Conservation (phyloP, 352 stramenopile species). For the Pythium dissimile region DNA sequence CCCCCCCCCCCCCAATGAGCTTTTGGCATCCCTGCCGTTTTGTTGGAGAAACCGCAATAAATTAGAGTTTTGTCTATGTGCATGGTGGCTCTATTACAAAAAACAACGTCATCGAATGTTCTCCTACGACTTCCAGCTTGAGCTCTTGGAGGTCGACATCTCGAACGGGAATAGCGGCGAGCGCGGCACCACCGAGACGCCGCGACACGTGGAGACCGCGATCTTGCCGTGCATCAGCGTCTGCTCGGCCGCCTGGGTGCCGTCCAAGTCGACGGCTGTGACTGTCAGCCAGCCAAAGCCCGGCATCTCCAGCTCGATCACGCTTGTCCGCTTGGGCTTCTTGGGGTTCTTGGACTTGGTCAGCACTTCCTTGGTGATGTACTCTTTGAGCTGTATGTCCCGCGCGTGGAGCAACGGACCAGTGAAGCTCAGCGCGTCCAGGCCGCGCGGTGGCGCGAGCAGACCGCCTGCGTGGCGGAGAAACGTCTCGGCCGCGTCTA, state of each 20-base stretch:
- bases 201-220: slow-evolving; percentile 57
- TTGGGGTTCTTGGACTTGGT: slow-evolving; percentile 72
- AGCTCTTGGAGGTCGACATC: slow-evolving; percentile 72
- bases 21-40: too few species aligned
- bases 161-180: slow-evolving; percentile 76
- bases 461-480: slow-evolving; percentile 75
- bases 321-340: slow-evolving; percentile 74
- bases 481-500: slow-evolving; percentile 73
- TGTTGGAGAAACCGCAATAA: slow-evolving; percentile 1
- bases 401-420: slow-evolving; percentile 49
- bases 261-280: slow-evolving; percentile 79
- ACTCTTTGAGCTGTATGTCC: slow-evolving; percentile 69
- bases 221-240: slow-evolving; percentile 65
- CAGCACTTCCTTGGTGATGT: slow-evolving; percentile 51
- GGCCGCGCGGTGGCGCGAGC: slow-evolving; percentile 67
- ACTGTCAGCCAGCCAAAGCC: slow-evolving; percentile 80
- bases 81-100: background rate
- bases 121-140: slow-evolving; percentile 68
- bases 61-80: slow-evolving; percentile 9
- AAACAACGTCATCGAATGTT: background rate
- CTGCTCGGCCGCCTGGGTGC: slow-evolving; percentile 51
- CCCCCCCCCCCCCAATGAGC: too few species aligned
- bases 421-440: slow-evolving; percentile 77
- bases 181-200: slow-evolving; percentile 52
- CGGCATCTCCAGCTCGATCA: slow-evolving; percentile 74